A percentile compares a stretch with the other conserved stretches of the same genome.
Conservation (phyloP, 2,329 filamentous ascomycete species). For the Hymenoscyphus albidus region DNA sequence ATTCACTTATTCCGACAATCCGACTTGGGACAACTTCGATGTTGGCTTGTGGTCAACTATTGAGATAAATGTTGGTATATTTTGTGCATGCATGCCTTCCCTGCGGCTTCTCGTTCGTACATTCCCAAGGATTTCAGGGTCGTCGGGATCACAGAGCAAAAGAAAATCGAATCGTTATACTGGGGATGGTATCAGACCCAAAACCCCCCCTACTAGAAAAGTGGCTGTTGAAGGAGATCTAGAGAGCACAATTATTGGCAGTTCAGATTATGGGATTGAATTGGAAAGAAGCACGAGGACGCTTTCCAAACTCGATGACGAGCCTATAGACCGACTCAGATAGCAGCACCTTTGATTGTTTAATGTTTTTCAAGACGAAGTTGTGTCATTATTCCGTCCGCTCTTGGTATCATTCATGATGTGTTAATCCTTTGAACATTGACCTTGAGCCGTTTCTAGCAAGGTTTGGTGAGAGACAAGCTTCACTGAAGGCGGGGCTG, state of each 20-base stretch:
- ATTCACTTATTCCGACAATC: slow-evolving; percentile 35
- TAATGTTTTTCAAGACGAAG: neutral
- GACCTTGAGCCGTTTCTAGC: no score
- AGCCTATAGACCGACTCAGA: neutral
- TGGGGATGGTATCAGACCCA: neutral
- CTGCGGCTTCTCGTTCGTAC: slow-evolving; percentile 38
- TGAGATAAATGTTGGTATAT: slow-evolving; percentile 86
- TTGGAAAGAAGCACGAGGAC: neutral
- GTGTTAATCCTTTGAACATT: no score
- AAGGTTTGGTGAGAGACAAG: no score
- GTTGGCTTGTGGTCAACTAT: slow-evolving; percentile 93
- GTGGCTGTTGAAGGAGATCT: neutral
- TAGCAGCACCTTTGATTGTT: neutral
- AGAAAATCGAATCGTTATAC: neutral
- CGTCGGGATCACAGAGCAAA: neutral
- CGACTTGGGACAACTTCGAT: slow-evolving; percentile 51
- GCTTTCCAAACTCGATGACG: neutral
- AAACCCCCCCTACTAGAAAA: no score
- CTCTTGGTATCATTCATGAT: no score
- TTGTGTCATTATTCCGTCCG: neutral
- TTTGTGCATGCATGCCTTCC: slow-evolving; percentile 88
- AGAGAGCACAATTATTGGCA: neutral
- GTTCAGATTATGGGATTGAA: neutral
- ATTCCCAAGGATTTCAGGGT: neutral
- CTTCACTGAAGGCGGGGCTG: no score